phyloP scores from a whole-genome alignment of 2,329 filamentous ascomycete species.

The Rugonectria rugulosa region DNA sequence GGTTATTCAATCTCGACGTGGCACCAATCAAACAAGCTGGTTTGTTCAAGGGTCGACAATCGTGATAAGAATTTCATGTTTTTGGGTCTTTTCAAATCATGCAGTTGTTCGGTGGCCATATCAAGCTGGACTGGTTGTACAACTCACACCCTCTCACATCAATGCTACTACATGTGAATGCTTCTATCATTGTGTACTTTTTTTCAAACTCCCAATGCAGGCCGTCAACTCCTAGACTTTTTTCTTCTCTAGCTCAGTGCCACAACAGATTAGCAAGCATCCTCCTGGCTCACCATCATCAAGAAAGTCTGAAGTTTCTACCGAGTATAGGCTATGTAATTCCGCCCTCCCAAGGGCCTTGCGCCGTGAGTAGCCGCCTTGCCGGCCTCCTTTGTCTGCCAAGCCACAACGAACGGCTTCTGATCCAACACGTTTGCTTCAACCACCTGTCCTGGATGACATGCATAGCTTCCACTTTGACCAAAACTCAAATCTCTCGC shows the following conservation, averaged over 20 bases:
- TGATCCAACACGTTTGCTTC: background rate
- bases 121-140: background rate
- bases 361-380: conserved; percentile 35
- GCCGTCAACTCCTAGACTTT: conserved; percentile 6
- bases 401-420: background rate
- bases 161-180: background rate
- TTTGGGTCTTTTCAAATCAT: background rate
- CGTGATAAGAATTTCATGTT: background rate
- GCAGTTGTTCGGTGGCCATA: background rate
- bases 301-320: conserved; percentile 7
- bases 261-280: conserved; percentile 15
- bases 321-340: conserved; percentile 23
- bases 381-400: conserved; percentile 26
- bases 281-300: conserved; percentile 23
- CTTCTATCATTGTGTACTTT: background rate
- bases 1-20: background rate
- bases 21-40: too few species aligned
- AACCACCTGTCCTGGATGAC: background rate
- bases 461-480: background rate
- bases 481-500: background rate
- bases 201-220: conserved; percentile 5
- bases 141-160: background rate
- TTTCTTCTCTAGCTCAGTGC: background rate
- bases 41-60: too few species aligned
- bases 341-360: conserved; percentile 20